Percentiles rank a stretch among this genome's conserved stretches.
These are phyloP conservation scores for Rubia yunnanensis DNA, from an alignment of 257 asterid species.

Conservation along the genomic window DNA sequence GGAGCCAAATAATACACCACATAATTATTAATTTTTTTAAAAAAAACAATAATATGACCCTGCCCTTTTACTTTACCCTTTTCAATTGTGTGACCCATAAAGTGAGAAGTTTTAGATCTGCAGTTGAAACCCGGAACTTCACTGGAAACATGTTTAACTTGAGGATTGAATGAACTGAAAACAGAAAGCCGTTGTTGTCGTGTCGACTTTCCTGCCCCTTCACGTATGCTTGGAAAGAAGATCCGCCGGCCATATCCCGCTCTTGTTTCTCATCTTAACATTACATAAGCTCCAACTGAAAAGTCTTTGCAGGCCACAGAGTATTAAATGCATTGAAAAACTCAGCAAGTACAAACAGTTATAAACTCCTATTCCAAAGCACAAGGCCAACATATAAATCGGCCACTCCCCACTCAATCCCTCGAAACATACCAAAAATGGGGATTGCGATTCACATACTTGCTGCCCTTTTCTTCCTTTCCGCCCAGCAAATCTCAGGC, in stretches of 20 bases:
- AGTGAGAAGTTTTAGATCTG: background rate
- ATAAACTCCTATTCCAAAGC: background rate
- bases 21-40: no score
- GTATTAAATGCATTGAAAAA: background rate
- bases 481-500: conserved; percentile 37
- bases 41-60: background rate
- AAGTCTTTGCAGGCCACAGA: background rate
- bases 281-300: background rate
- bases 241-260: background rate
- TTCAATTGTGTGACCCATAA: background rate
- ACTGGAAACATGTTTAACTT: background rate
- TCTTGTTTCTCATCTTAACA: background rate
- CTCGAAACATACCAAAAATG: background rate
- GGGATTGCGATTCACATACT: background rate
- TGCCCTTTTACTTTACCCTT: background rate
- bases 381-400: background rate
- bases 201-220: background rate
- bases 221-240: background rate
- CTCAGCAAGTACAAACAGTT: background rate
- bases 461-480: background rate
- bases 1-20: no score
- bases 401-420: background rate
- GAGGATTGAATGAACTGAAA: background rate
- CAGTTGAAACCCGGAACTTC: background rate
- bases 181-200: background rate